Conservation (phyloP, 192 early-diverging fungal species). For the Coemansia sp. region DNA sequence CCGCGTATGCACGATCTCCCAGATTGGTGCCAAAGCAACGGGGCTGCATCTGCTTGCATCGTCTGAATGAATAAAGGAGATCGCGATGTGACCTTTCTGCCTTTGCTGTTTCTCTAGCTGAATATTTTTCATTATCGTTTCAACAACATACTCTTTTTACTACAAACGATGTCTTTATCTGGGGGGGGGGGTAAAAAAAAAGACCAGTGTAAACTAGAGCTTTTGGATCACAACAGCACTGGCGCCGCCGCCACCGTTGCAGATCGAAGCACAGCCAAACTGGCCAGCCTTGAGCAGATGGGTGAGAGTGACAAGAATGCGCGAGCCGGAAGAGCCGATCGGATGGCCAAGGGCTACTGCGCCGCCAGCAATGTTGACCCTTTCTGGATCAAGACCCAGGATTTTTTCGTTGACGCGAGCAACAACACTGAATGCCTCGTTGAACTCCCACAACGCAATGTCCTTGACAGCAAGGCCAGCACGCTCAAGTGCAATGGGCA, state of each 20-base stretch:
- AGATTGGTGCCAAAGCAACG: constrained; percentile 75
- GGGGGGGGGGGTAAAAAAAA: background rate
- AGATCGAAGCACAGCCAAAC: constrained; percentile 76
- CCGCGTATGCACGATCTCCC: constrained; percentile 81
- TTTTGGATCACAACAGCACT: constrained; percentile 12
- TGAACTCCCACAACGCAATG: constrained; percentile 92
- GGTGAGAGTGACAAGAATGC: constrained; percentile 79
- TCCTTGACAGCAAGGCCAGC: constrained; percentile 81
- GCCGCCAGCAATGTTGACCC: constrained; percentile 79
- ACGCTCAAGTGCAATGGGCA: constrained; percentile 88
- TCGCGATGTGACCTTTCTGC: background rate
- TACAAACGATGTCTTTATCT: too few relatives aligned
- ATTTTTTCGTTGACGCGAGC: constrained; percentile 87
- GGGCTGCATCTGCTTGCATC: constrained; percentile 61
- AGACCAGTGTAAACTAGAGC: background rate
- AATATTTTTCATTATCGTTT: background rate
- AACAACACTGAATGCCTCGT: constrained; percentile 97
- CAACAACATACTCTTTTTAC: background rate
- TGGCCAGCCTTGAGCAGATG: constrained; percentile 81
- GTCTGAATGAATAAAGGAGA: constrained; percentile 5
- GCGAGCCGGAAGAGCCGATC: constrained; percentile 79
- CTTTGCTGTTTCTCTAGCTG: background rate
- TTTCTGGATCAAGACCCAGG: constrained; percentile 64
- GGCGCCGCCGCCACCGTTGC: constrained; percentile 64
- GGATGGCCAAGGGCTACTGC: constrained; percentile 81